phyloP scores from a whole-genome alignment of 2,329 filamentous ascomycete genomes.

The Hymenoscyphus scutula region DNA sequence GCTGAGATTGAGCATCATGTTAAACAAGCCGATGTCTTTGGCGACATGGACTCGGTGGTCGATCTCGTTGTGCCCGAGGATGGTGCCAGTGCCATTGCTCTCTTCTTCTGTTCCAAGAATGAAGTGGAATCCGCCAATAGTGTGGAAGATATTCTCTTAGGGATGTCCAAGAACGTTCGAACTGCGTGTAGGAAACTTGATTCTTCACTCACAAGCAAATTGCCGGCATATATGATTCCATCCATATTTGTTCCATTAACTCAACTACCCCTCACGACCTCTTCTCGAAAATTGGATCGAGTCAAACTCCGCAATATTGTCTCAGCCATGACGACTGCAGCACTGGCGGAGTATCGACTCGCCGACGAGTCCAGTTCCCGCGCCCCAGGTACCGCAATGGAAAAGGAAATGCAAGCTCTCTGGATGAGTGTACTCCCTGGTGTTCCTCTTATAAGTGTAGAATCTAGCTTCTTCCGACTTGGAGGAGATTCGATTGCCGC shows the following conservation, averaged over 20 bases:
- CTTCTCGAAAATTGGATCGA: constrained; percentile 37
- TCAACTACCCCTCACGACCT: constrained; percentile 31
- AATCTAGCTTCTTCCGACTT: constrained; percentile 44
- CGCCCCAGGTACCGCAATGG: constrained; percentile 11
- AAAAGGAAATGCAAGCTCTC: constrained; percentile 16
- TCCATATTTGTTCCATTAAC: constrained; percentile 34
- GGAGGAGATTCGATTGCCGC: constrained; percentile 47
- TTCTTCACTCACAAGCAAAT: constrained; percentile 6
- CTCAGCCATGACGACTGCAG: constrained; percentile 7
- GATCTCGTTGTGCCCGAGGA: constrained; percentile 8
- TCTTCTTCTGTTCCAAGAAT: constrained; percentile 7
- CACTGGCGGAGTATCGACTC: constrained; percentile 4
- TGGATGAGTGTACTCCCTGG: constrained; percentile 15
- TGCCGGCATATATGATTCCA: constrained; percentile 37
- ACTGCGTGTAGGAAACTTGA: constrained; percentile 10
- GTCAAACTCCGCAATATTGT: constrained; percentile 35
- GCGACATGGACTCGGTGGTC: constrained; percentile 8
- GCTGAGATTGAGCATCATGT: constrained; percentile 43
- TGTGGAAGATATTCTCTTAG: constrained; percentile 5
- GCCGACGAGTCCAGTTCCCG: not conserved
- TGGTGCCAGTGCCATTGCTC: constrained; percentile 6
- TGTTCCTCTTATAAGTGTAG: constrained; percentile 15
- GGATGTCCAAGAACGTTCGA: constrained; percentile 4
- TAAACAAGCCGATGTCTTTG: not conserved
- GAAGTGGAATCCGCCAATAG: not conserved